A percentile compares a stretch with the other conserved stretches of the same genome.
Evolutionary conservation across 805 yeast species (phyloP).

Genomic region (Saturnispora saitoi): DNA sequence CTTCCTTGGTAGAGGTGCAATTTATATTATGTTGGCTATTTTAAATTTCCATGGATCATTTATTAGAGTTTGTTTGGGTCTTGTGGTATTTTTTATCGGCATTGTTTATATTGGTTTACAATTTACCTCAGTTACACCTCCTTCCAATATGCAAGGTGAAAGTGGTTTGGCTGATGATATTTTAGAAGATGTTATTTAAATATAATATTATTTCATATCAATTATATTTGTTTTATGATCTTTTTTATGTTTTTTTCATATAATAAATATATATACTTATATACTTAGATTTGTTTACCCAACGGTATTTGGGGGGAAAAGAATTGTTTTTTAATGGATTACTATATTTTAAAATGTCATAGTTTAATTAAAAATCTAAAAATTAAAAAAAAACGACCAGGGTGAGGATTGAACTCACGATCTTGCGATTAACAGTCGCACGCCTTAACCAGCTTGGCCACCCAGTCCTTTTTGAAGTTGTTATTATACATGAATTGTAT

Average conservation of each 20-base stretch:
- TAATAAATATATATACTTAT: too few species aligned
- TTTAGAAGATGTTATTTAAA: slow-evolving; percentile 27
- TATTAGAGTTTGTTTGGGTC: slow-evolving; percentile 49
- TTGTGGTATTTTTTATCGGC: slow-evolving; percentile 55
- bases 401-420: slow-evolving; percentile 56
- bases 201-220: not conserved
- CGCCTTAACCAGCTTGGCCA: slow-evolving; percentile 57
- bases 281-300: too few species aligned
- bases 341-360: too few species aligned
- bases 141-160: slow-evolving; percentile 66
- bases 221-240: not conserved
- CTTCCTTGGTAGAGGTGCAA: slow-evolving; percentile 66
- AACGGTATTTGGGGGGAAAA: too few species aligned
- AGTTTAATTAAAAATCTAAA: too few species aligned
- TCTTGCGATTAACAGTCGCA: slow-evolving; percentile 60
- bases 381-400: slow-evolving; percentile 33
- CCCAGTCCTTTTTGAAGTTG: slow-evolving; percentile 31
- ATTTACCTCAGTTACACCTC: slow-evolving; percentile 66
- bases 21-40: slow-evolving; percentile 44
- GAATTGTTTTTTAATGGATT: too few species aligned
- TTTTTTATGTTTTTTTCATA: not conserved
- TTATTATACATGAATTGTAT: not conserved
- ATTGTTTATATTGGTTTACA: slow-evolving; percentile 52
- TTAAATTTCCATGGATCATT: slow-evolving; percentile 40
- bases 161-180: slow-evolving; percentile 30